Conservation (phyloP, 805 yeast genomes). For the Kregervanrija fluxuum region DNA sequence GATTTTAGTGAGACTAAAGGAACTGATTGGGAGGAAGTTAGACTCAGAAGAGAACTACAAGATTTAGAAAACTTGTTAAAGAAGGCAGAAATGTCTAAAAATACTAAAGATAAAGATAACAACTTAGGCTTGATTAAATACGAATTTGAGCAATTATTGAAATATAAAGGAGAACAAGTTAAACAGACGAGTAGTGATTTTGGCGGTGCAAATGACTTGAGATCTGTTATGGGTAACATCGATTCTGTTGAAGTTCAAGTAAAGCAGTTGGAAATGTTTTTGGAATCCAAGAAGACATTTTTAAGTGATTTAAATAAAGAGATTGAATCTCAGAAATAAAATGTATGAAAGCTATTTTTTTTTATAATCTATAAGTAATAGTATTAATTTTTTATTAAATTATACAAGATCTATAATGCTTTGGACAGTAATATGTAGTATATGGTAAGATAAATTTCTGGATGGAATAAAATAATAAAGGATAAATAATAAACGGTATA, state of each 20-base stretch:
- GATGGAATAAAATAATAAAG: no score
- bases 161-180: conserved; percentile 63
- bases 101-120: conserved; percentile 25
- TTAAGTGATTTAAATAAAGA: conserved; percentile 41
- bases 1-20: conserved; percentile 67
- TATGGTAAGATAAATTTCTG: no score
- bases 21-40: conserved; percentile 91
- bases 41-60: conserved; percentile 69
- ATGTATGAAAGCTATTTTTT: not conserved
- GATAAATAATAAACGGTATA: no score
- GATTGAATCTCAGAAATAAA: conserved; percentile 15
- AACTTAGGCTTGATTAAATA: conserved; percentile 31
- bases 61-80: conserved; percentile 63
- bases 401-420: not conserved
- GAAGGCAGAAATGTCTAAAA: conserved; percentile 45
- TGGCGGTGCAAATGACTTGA: conserved; percentile 29
- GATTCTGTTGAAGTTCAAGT: conserved; percentile 75
- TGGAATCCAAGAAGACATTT: conserved; percentile 54
- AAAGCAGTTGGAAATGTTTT: conserved; percentile 59
- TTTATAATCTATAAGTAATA: not conserved
- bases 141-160: conserved; percentile 78
- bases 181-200: conserved; percentile 27
- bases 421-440: no score
- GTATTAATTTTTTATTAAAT: not conserved
- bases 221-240: conserved; percentile 53